Percentiles rank a stretch among this genome's conserved stretches.
Conservation (phyloP, 805 yeast genomes). For the Suhomyces tanzawaensis region DNA sequence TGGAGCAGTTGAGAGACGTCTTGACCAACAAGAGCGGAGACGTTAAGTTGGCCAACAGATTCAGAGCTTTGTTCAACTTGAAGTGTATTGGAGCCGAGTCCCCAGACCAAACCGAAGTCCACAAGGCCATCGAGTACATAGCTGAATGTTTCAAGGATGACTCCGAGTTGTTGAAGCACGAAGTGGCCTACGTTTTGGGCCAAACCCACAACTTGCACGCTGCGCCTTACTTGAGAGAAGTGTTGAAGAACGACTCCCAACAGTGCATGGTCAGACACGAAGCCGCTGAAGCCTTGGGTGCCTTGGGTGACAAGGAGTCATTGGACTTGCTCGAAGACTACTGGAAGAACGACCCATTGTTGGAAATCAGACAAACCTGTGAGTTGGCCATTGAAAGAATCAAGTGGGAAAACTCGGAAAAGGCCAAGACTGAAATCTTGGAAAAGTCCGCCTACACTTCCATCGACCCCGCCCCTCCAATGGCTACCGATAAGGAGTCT, state of each 20-base stretch:
- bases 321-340: slow-evolving; percentile 64
- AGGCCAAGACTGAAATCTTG: slow-evolving; percentile 62
- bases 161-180: slow-evolving; percentile 92
- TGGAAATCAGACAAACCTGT: slow-evolving; percentile 95
- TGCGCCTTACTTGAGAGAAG: slow-evolving; percentile 71
- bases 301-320: slow-evolving; percentile 79
- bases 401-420: slow-evolving; percentile 80
- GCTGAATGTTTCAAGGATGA: slow-evolving; percentile 78
- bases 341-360: slow-evolving; percentile 67
- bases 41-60: slow-evolving; percentile 77
- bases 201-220: slow-evolving; percentile 85
- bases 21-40: slow-evolving; percentile 64
- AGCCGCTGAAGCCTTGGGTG: slow-evolving; percentile 99
- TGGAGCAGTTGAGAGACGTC: slow-evolving; percentile 73
- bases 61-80: slow-evolving; percentile 89
- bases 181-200: slow-evolving; percentile 95
- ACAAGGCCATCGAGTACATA: slow-evolving; percentile 73
- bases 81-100: slow-evolving; percentile 84
- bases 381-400: slow-evolving; percentile 95
- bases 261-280: slow-evolving; percentile 98
- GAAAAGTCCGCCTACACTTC: slow-evolving; percentile 78
- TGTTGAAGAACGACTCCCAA: slow-evolving; percentile 63
- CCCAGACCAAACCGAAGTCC: slow-evolving; percentile 50
- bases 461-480: slow-evolving; percentile 98
- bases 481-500: slow-evolving; percentile 56